These are phyloP conservation scores for Sapria himalayana DNA, from an alignment of 345 rosid genomes.

Conservation along the genomic window DNA sequence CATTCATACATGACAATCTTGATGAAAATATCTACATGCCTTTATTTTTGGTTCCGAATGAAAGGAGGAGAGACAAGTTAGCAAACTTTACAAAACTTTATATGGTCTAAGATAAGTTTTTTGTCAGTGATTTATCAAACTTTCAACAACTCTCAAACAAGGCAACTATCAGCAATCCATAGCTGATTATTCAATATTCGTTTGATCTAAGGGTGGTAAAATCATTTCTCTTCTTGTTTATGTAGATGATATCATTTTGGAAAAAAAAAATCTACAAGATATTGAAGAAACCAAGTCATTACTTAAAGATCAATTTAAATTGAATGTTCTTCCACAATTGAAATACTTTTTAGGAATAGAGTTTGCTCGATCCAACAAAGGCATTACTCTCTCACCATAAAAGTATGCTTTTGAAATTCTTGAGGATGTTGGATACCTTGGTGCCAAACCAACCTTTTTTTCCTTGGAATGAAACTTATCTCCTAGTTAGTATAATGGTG, in stretches of 20 bases:
- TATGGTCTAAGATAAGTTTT: background rate
- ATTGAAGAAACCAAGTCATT: background rate
- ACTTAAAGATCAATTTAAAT: background rate
- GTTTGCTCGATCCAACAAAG: background rate
- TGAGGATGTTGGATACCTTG: background rate
- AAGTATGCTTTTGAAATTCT: constrained; percentile 1
- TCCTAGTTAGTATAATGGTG: background rate
- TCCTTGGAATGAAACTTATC: background rate
- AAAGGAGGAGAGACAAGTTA: background rate
- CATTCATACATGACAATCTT: background rate
- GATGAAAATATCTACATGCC: background rate
- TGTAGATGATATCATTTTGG: background rate
- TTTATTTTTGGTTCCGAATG: background rate
- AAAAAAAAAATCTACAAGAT: background rate
- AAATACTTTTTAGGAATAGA: constrained; percentile 3
- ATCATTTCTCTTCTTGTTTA: background rate
- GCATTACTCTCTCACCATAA: background rate
- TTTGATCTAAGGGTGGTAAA: background rate
- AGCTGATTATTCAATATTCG: background rate
- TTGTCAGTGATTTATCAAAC: background rate
- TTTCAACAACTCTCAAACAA: background rate
- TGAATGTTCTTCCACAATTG: background rate
- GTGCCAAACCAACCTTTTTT: background rate
- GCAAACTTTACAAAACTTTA: background rate
- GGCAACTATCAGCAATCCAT: background rate